Percentiles rank a stretch among this genome's conserved stretches.
These are phyloP conservation scores for Myochromella boudieri DNA, from an alignment of 768 basidiomycete genomes.

Conservation along the genomic window DNA sequence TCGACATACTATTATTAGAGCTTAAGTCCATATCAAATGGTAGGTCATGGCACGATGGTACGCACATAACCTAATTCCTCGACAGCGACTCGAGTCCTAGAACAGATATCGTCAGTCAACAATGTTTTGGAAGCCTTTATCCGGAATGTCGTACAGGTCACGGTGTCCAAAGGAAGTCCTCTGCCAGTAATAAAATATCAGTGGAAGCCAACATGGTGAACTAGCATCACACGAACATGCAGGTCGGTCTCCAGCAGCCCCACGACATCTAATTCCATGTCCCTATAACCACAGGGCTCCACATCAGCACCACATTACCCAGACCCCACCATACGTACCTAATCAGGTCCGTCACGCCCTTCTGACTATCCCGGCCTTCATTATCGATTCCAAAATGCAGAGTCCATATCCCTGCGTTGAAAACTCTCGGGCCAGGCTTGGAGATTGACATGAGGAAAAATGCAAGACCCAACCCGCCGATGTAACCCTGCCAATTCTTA, in stretches of 20 bases:
- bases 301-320: neutral
- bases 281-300: constrained; percentile 34
- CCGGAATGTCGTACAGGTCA: constrained; percentile 55
- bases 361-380: constrained; percentile 71
- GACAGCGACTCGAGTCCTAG: constrained; percentile 70
- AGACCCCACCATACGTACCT: constrained; percentile 23
- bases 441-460: constrained; percentile 67
- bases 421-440: constrained; percentile 61
- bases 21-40: constrained; percentile 4
- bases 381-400: constrained; percentile 87
- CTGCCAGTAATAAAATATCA: constrained; percentile 20
- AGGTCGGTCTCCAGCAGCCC: constrained; percentile 87
- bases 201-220: neutral
- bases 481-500: constrained; percentile 69
- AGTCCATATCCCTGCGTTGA: constrained; percentile 88
- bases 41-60: constrained; percentile 9
- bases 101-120: constrained; percentile 2
- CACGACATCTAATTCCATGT: constrained; percentile 84
- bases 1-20: constrained; percentile 71
- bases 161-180: constrained; percentile 71
- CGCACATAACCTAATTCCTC: constrained; percentile 83
- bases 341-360: constrained; percentile 56
- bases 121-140: neutral
- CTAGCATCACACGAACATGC: constrained; percentile 51
- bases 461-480: constrained; percentile 62